Percentiles rank a stretch among this genome's conserved stretches.
Evolutionary conservation across 2,329 filamentous ascomycete species (phyloP).

Genomic region (Botrytis porri): DNA sequence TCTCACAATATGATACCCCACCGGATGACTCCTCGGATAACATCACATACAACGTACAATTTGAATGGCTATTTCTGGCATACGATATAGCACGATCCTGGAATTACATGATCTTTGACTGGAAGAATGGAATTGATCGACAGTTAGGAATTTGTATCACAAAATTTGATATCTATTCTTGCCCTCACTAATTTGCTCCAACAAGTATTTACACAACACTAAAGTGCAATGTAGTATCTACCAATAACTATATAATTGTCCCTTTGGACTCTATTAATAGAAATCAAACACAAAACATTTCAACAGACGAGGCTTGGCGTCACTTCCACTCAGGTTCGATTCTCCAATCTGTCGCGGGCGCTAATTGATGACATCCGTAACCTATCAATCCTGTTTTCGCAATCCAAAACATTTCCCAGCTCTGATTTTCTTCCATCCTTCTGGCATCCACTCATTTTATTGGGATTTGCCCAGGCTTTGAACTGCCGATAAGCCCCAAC

Average conservation of each 20-base stretch:
- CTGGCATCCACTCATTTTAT: neutral
- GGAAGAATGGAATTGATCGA: neutral
- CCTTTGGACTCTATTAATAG: slow-evolving; percentile 2
- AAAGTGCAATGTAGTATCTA: neutral
- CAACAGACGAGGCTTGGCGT: neutral
- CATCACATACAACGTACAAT: neutral
- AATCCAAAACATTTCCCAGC: neutral
- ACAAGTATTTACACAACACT: neutral
- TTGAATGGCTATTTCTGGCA: neutral
- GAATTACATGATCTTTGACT: neutral
- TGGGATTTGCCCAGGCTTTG: neutral
- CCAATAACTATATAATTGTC: neutral
- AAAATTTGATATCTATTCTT: neutral
- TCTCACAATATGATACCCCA: neutral
- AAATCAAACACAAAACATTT: neutral
- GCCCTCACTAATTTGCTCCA: neutral
- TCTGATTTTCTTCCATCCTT: slow-evolving; percentile 8
- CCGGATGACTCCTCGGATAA: neutral
- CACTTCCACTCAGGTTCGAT: neutral
- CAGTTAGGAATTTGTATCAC: neutral
- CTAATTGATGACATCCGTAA: slow-evolving; percentile 18
- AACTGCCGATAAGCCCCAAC: neutral
- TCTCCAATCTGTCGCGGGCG: slow-evolving; percentile 5
- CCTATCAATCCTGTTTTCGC: neutral
- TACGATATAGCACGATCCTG: neutral